Base-by-base conservation (phyloP, 2,329 filamentous ascomycete species). In the Helicocarpus griseus region DNA sequence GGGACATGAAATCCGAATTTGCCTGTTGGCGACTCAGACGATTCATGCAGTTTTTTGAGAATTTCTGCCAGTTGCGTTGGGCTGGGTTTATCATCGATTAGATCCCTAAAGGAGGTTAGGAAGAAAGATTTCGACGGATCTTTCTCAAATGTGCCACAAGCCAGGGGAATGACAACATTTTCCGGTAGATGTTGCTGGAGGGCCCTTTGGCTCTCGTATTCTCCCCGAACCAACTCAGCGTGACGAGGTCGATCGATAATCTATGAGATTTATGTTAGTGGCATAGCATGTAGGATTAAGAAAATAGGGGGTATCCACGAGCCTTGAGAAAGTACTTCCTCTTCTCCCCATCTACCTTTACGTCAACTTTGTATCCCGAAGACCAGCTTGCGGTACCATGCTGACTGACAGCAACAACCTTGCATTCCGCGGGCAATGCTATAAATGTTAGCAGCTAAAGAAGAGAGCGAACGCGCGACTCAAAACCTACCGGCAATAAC, bases 1-100 rank as follows among this genome's bases (percentile, higher is more conserved):
- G 61, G 56, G 26, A 61, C 56, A 29, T 65, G 61, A 48, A 70
- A 69, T 2, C 67, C 67, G 54, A 65, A 70, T 41, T 64, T 65
- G 3, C 65, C 65, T 31, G 58, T 58, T 5, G 64, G 65, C 0
- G 65, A 67, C n/a, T 47, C 54, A 53, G 62, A 63, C 19, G 55
- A 58, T 7, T 50, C 57, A 52, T 69, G 65, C 21, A 71, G 57
- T 17, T 54, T 19, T 3, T 60, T 62, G 22, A 70, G 39, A 17
- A 11, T n/a, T n/a, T n/a, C n/a, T n/a, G 24, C 26, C 3, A 48
- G 47, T 6, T n/a, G 26, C 22, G 43, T 17, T 26, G 13, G 21
- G n/a, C n/a, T n/a, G n/a, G n/a, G n/a, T n/a, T n/a, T n/a, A n/a
- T n/a, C n/a, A n/a, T n/a, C n/a, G n/a, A n/a, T n/a, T n/a, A n/a